Evolutionary conservation across 148 eudicot species (phyloP), one percentile per base, ranked within the genome.

Genomic region (Rhododendron simsii): DNA sequence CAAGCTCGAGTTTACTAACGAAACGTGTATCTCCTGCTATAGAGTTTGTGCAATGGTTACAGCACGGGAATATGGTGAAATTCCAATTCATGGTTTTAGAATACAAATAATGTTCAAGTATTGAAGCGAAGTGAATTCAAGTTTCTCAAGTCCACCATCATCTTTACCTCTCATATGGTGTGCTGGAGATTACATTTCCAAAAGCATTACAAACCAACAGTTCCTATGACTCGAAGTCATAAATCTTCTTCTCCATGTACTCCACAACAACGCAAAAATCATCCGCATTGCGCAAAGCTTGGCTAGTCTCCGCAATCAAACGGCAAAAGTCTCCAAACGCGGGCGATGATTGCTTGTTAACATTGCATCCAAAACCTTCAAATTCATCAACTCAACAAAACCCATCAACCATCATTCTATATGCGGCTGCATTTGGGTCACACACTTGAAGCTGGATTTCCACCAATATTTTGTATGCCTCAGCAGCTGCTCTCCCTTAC

Each of bases 331-430:
- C 2, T 3, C 21, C 63, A 18, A 57, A 57, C 23, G 2, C 2
- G 1, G 63, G 23, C 21, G 3, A 57, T 18, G 63, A 7, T 57
- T 57, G 63, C 63, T 16, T 57, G 23, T 16, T 57, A 61, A 20
- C 59, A 57, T 57, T 57, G 63, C 63, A 63, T 95, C 89, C 82
- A 93, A 85, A 86, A 91, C 89, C 90, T 80, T 89, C 92, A 85
- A 90, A 94, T 50, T 94, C 94, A 47, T 90, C 92, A 7, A 82
- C 84, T 69, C 41, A 87, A 88, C 92, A 90, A 89, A 96, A 94
- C 44, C 94, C 95, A 90, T 96, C 98, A 80, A 93, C 93, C 90
- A 95, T 86, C 94, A 86, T 95, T 89, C 98, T 93, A 91, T 18
- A 51, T 51, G 21, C 7, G 61, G 61, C 61, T 57, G 61, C 61